Percentiles rank a stretch among this genome's conserved stretches.
These are phyloP conservation scores for Peltaster fructicola DNA, from an alignment of 2,329 filamentous ascomycete species.

Conservation along the genomic window DNA sequence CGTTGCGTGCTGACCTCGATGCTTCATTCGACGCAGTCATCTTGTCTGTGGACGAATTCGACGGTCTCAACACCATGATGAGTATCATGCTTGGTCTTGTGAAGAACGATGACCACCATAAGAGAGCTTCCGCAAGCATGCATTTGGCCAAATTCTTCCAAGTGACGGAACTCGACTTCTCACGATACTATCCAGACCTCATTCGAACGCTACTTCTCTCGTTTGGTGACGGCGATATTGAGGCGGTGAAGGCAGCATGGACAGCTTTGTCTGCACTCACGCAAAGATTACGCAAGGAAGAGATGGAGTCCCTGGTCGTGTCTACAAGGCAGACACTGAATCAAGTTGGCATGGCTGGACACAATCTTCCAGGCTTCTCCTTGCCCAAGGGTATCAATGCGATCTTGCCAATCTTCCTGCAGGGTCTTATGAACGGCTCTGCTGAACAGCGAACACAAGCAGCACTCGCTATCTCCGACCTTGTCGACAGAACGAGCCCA, in stretches of 20 bases:
- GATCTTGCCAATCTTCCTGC: conserved; percentile 88
- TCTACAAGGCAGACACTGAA: conserved; percentile 75
- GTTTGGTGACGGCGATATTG: conserved; percentile 70
- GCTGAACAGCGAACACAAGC: conserved; percentile 82
- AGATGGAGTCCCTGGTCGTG: conserved; percentile 84
- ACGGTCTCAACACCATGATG: conserved; percentile 91
- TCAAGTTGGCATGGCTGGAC: conserved; percentile 73
- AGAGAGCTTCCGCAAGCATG: conserved; percentile 57
- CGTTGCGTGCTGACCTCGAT: conserved; percentile 55
- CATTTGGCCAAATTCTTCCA: conserved; percentile 80
- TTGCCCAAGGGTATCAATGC: conserved; percentile 95
- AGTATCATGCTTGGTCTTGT: conserved; percentile 73
- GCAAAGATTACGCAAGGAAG: conserved; percentile 80
- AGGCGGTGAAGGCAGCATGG: conserved; percentile 83
- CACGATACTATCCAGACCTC: conserved; percentile 88
- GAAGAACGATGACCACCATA: conserved; percentile 83
- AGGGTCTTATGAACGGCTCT: conserved; percentile 93
- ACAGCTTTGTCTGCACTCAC: conserved; percentile 72
- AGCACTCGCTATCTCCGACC: conserved; percentile 84
- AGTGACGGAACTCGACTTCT: conserved; percentile 68
- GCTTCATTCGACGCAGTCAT: conserved; percentile 76
- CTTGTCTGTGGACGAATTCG: conserved; percentile 83
- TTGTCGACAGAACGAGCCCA: conserved; percentile 80
- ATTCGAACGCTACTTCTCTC: conserved; percentile 79
- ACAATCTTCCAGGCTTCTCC: conserved; percentile 69